phyloP scores from a whole-genome alignment of 352 stramenopile genomes.

The Thalassiosira livingstoniorum region DNA sequence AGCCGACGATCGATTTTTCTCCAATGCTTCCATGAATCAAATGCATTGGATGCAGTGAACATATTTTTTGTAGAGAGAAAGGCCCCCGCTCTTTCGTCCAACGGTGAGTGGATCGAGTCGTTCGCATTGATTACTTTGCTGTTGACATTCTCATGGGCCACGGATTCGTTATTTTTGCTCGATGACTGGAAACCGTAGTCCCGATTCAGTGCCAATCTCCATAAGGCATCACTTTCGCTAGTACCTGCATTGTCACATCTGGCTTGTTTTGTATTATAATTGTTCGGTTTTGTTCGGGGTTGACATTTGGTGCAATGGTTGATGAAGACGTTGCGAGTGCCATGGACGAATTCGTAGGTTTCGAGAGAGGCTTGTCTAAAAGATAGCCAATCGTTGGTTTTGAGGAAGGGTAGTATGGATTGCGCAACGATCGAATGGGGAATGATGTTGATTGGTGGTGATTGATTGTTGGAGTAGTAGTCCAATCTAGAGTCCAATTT shows the following conservation, averaged over 20 bases:
- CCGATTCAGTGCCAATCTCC: conserved; percentile 43
- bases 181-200: conserved; percentile 35
- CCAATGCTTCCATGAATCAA: conserved; percentile 59
- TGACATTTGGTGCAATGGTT: conserved; percentile 1
- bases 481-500: no score
- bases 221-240: conserved; percentile 34
- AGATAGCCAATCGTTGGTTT: conserved; percentile 30
- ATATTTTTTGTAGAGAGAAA: conserved; percentile 47
- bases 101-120: conserved; percentile 31
- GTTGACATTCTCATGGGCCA: no score
- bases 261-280: background rate
- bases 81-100: background rate
- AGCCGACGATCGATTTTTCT: conserved; percentile 40
- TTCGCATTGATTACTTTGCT: background rate
- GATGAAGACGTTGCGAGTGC: conserved; percentile 8
- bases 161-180: background rate
- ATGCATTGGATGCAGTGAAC: conserved; percentile 43
- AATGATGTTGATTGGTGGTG: conserved; percentile 17
- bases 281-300: background rate
- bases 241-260: background rate
- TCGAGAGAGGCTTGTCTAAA: conserved; percentile 24
- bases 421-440: conserved; percentile 21
- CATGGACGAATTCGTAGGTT: conserved; percentile 36
- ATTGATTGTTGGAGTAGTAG: conserved; percentile 1
- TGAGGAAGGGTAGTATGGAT: conserved; percentile 32